These are phyloP conservation scores for Actinidia arguta DNA, from an alignment of 179 eudicot genomes.

Conservation along the genomic window DNA sequence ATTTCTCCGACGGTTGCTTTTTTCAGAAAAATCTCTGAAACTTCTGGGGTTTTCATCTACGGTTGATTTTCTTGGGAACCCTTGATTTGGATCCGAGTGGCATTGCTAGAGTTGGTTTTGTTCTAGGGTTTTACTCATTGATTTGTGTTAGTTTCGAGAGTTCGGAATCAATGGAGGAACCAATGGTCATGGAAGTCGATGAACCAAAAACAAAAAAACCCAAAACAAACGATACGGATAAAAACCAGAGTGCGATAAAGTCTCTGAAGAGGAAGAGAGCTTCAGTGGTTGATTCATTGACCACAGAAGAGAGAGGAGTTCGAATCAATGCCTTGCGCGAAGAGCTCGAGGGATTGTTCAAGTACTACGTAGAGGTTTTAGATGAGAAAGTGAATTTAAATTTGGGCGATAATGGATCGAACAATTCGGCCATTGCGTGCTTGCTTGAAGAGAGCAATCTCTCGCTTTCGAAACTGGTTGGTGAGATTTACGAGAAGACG, in stretches of 20 bases:
- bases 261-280: conserved; percentile 61
- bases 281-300: conserved; percentile 23
- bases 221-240: conserved; percentile 11
- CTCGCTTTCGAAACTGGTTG: conserved; percentile 63
- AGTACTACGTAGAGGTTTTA: conserved; percentile 54
- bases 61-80: conserved; percentile 14
- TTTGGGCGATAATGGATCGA: conserved; percentile 22
- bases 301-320: conserved; percentile 55
- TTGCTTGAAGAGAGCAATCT: conserved; percentile 79
- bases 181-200: conserved; percentile 42
- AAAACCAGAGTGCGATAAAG: conserved; percentile 30
- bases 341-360: conserved; percentile 60
- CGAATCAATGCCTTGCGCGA: conserved; percentile 40
- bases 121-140: neutral
- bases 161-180: conserved; percentile 59
- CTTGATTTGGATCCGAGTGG: conserved; percentile 8
- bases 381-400: conserved; percentile 29
- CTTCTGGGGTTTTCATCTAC: too few relatives aligned
- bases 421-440: conserved; percentile 60
- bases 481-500: conserved; percentile 55
- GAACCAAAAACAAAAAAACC: conserved; percentile 11
- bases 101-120: neutral
- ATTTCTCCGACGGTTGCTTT: conserved; percentile 1
- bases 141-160: too few relatives aligned
- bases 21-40: neutral